Percentiles rank a stretch among this genome's conserved stretches.
Evolutionary conservation across 192 early-diverging fungal genomes (phyloP).

Genomic region (Phycomyces blakesleeanus): DNA sequence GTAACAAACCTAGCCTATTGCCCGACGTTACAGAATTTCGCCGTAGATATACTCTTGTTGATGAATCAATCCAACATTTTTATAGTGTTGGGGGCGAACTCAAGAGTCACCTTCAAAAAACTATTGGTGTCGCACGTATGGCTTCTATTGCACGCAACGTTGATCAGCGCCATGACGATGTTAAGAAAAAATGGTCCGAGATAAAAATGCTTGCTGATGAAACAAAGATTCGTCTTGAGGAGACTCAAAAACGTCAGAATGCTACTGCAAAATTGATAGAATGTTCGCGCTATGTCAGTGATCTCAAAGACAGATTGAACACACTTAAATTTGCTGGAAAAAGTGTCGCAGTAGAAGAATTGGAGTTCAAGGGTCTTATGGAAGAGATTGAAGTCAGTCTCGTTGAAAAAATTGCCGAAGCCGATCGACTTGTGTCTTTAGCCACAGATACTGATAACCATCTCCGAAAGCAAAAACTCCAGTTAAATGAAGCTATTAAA

Average conservation of each 20-base stretch:
- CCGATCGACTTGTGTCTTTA: conserved; percentile 2
- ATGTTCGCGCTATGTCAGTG: conserved; percentile 19
- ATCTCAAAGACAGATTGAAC: conserved; percentile 23
- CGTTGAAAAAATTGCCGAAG: conserved; percentile 6
- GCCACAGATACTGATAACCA: conserved; percentile 10
- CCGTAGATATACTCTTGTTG: conserved; percentile 5
- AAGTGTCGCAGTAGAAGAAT: conserved; percentile 26
- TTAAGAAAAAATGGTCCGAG: conserved; percentile 16
- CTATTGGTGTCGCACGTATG: conserved; percentile 13
- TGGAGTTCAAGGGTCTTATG: conserved; percentile 23
- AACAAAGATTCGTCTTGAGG: conserved; percentile 11
- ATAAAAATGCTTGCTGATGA: conserved; percentile 15
- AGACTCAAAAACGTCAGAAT: conserved; percentile 7
- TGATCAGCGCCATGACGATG: conserved; percentile 7
- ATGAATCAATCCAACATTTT: conserved; percentile 5
- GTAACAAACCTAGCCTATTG: conserved; percentile 2
- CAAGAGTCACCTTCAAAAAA: conserved; percentile 16
- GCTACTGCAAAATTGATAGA: conserved; percentile 23
- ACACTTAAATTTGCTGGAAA: conserved; percentile 26
- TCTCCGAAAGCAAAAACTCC: conserved; percentile 25
- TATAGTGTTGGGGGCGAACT: conserved; percentile 7
- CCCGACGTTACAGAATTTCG: conserved; percentile 17
- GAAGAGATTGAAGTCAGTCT: conserved; percentile 21
- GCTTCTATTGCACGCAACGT: conserved; percentile 10
- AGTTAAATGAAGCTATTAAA: conserved; percentile 22